A percentile compares a stretch with the other conserved stretches of the same genome.
Evolutionary conservation across 257 asterid genomes (phyloP).

Genomic region (Solanum acaule): DNA sequence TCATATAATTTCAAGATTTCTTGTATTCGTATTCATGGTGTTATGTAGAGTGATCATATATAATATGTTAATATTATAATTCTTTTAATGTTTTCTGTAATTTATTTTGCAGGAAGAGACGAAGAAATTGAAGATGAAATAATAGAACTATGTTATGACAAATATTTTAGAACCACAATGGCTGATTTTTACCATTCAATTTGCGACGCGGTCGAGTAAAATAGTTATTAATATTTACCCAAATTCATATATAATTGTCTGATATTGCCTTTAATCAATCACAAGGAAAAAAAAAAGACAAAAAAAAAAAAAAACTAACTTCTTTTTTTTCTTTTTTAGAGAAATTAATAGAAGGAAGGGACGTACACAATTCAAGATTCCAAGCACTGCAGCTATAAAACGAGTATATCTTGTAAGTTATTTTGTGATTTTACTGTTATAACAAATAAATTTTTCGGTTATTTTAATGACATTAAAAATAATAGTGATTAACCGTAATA

Average conservation of each 20-base stretch:
- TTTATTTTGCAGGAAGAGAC: slow-evolving; percentile 33
- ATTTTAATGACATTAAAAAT: not conserved
- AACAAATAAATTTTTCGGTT: rapidly evolving
- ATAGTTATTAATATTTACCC: not conserved
- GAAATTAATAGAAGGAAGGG: slow-evolving; percentile 54
- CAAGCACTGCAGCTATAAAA: slow-evolving; percentile 25
- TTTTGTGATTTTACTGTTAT: not conserved
- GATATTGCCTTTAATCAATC: not conserved
- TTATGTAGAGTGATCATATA: not conserved
- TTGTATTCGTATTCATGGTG: not conserved
- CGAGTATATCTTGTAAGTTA: slow-evolving; percentile 29
- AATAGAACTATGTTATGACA: slow-evolving; percentile 36
- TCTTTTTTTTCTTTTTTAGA: slow-evolving; percentile 12
- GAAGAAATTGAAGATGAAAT: slow-evolving; percentile 21
- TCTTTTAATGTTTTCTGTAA: not conserved
- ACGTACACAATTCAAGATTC: slow-evolving; percentile 59
- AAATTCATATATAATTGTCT: not conserved
- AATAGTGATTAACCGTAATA: not conserved
- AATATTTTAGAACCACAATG: slow-evolving; percentile 19
- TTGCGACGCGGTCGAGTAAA: slow-evolving; percentile 61
- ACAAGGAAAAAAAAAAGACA: no score
- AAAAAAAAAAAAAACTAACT: not conserved
- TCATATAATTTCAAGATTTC: not conserved
- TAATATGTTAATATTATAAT: no score
- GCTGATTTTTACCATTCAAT: slow-evolving; percentile 58